Percentiles rank a stretch among this genome's conserved stretches.
phyloP scores from a whole-genome alignment of 2,329 filamentous ascomycete genomes.

The Talaromyces funiculosus region DNA sequence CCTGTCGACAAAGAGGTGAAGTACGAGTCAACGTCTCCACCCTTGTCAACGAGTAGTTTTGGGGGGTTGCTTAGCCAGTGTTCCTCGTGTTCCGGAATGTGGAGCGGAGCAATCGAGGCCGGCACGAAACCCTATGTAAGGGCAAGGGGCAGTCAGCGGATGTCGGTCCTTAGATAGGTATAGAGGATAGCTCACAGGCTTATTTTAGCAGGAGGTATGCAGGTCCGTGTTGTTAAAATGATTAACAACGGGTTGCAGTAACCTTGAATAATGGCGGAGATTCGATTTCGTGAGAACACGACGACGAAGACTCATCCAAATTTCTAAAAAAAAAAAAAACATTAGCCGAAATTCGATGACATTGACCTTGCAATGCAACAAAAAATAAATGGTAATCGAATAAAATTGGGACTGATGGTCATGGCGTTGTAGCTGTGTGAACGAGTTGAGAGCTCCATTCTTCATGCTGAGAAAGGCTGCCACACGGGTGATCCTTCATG shows the following conservation, averaged over 20 bases:
- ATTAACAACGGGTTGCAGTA: conserved; percentile 15
- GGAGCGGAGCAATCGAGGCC: conserved; percentile 26
- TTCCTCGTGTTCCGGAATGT: conserved; percentile 35
- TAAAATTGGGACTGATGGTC: background rate
- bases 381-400: background rate
- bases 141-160: conserved; percentile 34
- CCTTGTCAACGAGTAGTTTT: conserved; percentile 30
- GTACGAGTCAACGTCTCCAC: conserved; percentile 46
- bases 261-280: conserved; percentile 6
- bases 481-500: conserved; percentile 9
- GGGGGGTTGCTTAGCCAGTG: conserved; percentile 21
- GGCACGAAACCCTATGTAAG: conserved; percentile 38
- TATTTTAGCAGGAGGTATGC: conserved; percentile 23
- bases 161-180: conserved; percentile 23
- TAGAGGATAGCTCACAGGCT: conserved; percentile 30
- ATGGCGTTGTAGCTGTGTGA: background rate
- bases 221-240: conserved; percentile 21
- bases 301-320: conserved; percentile 1
- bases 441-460: conserved; percentile 1
- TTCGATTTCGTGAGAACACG: conserved; percentile 2
- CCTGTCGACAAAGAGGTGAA: conserved; percentile 37
- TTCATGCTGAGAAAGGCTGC: conserved; percentile 1
- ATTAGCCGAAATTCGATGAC: background rate
- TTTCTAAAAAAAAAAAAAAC: background rate
- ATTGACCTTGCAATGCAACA: background rate